Evolutionary conservation across 2,329 filamentous ascomycete genomes (phyloP).

Genomic region (Trichoderma sp.): DNA sequence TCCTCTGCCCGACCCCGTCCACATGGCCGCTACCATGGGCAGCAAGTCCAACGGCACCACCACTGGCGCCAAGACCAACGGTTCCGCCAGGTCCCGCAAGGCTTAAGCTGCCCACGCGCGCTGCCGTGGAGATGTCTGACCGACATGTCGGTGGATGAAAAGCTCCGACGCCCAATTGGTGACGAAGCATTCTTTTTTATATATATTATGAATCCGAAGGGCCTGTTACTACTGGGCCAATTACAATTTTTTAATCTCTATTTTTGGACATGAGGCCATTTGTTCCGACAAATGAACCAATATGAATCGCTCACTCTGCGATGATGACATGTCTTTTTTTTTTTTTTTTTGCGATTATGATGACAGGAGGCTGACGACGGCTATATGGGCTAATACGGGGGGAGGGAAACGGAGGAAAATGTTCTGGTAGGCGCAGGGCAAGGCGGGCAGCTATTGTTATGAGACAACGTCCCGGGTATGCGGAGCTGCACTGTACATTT

Average conservation of each 20-base stretch:
- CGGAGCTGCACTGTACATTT: slow-evolving; percentile 1
- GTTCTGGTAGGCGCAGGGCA: slow-evolving; percentile 19
- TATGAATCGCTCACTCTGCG: slow-evolving; percentile 18
- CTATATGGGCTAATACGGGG: slow-evolving; percentile 26
- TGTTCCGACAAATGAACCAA: slow-evolving; percentile 21
- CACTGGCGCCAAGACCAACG: slow-evolving; percentile 56
- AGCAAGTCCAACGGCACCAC: slow-evolving; percentile 52
- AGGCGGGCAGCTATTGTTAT: slow-evolving; percentile 8
- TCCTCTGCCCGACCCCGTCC: slow-evolving; percentile 69
- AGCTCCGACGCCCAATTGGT: not conserved
- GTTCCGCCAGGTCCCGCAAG: slow-evolving; percentile 66
- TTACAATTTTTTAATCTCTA: slow-evolving; percentile 18
- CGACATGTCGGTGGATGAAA: not conserved
- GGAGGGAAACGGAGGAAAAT: not conserved
- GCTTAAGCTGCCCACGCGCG: slow-evolving; percentile 39
- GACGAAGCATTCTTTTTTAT: not conserved
- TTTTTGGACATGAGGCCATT: slow-evolving; percentile 20
- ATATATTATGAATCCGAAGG: not conserved
- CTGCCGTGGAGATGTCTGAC: not conserved
- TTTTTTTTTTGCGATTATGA: slow-evolving; percentile 32
- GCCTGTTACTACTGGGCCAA: not conserved
- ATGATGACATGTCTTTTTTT: slow-evolving; percentile 29
- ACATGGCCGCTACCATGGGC: slow-evolving; percentile 50
- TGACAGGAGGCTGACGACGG: slow-evolving; percentile 30
- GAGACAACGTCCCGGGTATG: slow-evolving; percentile 10